Conservation (phyloP, 2,329 filamentous ascomycete genomes). For the Alternaria ethzedia region DNA sequence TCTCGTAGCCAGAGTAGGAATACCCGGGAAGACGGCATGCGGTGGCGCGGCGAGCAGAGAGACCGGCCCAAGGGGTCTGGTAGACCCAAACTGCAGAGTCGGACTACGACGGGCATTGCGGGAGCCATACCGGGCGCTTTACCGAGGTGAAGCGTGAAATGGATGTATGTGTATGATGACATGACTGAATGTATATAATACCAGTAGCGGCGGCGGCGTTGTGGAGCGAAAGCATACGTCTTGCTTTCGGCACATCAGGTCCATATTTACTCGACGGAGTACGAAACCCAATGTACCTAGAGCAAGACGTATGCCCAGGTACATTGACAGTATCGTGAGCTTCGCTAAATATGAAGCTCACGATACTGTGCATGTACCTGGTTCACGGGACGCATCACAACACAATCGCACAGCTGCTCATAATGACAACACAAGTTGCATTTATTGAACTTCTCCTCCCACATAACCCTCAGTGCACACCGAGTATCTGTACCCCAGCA, state of each 20-base stretch:
- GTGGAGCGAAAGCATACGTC: conserved; percentile 8
- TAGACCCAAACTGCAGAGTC: conserved; percentile 17
- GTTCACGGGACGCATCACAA: background rate
- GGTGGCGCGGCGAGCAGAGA: conserved; percentile 33
- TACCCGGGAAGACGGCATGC: conserved; percentile 28
- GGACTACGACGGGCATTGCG: conserved; percentile 29
- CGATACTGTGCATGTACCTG: background rate
- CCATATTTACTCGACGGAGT: background rate
- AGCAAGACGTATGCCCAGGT: background rate
- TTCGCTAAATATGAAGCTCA: background rate
- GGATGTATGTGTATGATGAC: background rate
- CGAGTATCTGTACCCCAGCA: background rate
- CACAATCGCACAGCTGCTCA: background rate
- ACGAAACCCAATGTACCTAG: background rate
- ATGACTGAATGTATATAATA: conserved; percentile 5
- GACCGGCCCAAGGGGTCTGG: conserved; percentile 4
- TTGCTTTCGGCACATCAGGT: background rate
- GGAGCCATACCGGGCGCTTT: conserved; percentile 42
- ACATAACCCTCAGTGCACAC: background rate
- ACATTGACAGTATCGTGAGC: background rate
- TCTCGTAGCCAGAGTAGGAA: conserved; percentile 5
- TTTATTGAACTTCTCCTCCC: background rate
- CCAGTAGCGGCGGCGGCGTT: background rate
- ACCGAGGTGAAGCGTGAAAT: conserved; percentile 23
- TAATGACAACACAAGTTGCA: background rate